A percentile compares a stretch with the other conserved stretches of the same genome.
Evolutionary conservation across 1,139 yeast genomes (phyloP).

Genomic region (Sugiyamaella pinicola): DNA sequence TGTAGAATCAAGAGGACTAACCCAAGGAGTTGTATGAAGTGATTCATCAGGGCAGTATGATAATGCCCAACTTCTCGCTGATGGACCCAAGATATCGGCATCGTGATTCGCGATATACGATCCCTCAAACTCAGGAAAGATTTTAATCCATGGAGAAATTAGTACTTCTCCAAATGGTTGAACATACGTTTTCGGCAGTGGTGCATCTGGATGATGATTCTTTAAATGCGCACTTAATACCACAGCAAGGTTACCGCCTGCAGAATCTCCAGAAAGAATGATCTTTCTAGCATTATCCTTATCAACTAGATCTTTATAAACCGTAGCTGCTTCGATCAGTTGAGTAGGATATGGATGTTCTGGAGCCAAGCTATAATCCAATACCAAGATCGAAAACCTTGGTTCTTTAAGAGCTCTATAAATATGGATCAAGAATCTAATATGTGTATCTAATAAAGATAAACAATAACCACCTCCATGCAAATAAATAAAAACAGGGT

Average conservation of each 20-base stretch:
- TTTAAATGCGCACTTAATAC: slow-evolving; percentile 42
- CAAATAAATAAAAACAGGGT: slow-evolving; percentile 36
- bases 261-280: slow-evolving; percentile 49
- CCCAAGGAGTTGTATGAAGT: slow-evolving; percentile 10
- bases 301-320: slow-evolving; percentile 42
- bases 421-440: slow-evolving; percentile 37
- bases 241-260: slow-evolving; percentile 48
- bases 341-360: slow-evolving; percentile 47
- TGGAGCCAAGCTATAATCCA: slow-evolving; percentile 48
- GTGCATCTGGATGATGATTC: slow-evolving; percentile 15
- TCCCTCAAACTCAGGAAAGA: slow-evolving; percentile 17
- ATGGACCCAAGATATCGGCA: slow-evolving; percentile 18
- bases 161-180: slow-evolving; percentile 20
- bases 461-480: slow-evolving; percentile 51
- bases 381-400: slow-evolving; percentile 39
- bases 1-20: slow-evolving; percentile 18
- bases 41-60: slow-evolving; percentile 12
- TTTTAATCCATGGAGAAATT: slow-evolving; percentile 21
- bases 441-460: slow-evolving; percentile 42
- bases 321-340: slow-evolving; percentile 42
- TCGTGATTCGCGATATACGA: slow-evolving; percentile 19
- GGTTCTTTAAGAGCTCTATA: slow-evolving; percentile 45
- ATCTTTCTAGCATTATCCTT: slow-evolving; percentile 42
- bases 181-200: slow-evolving; percentile 14
- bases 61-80: slow-evolving; percentile 15